Evolutionary conservation across 108 stramenopile genomes (phyloP).

Genomic region (Cyclotella kingstonii): DNA sequence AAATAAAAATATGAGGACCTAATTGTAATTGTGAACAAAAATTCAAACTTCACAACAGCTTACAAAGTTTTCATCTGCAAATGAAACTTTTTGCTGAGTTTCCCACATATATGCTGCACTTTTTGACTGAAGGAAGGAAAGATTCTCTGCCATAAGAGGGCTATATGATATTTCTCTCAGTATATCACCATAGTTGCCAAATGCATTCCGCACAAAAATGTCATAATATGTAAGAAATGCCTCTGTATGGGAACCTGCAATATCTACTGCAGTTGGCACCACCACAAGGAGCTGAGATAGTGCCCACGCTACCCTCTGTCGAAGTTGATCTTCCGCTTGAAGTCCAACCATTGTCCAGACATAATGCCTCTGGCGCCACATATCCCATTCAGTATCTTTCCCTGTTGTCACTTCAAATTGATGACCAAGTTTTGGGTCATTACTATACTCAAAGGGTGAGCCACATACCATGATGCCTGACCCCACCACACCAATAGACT

Average conservation of each 20-base stretch:
- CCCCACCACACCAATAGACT: constrained; percentile 21
- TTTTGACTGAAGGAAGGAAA: constrained; percentile 50
- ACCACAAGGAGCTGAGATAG: constrained; percentile 66
- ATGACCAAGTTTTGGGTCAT: constrained; percentile 35
- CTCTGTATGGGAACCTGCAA: constrained; percentile 28
- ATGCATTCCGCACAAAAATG: constrained; percentile 77
- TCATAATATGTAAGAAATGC: constrained; percentile 57
- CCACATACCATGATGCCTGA: constrained; percentile 52
- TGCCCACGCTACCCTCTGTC: constrained; percentile 76
- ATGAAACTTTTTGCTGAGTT: constrained; percentile 23
- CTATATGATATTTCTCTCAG: constrained; percentile 65
- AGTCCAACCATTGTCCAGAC: constrained; percentile 64
- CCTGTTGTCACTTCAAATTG: constrained; percentile 21
- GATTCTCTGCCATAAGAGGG: constrained; percentile 70
- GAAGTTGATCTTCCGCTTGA: constrained; percentile 66
- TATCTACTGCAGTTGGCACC: constrained; percentile 7
- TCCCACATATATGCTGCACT: constrained; percentile 54
- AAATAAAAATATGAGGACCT: not conserved
- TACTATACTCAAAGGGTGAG: constrained; percentile 60
- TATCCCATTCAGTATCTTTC: constrained; percentile 28
- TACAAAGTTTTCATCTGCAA: constrained; percentile 73
- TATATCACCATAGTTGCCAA: constrained; percentile 74
- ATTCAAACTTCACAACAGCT: too few species aligned
- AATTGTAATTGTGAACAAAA: too few species aligned
- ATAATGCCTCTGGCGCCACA: constrained; percentile 41